Evolutionary conservation across 768 basidiomycete genomes (phyloP), one percentile per base, ranked within the genome.

Genomic region (Suillus weaverae): DNA sequence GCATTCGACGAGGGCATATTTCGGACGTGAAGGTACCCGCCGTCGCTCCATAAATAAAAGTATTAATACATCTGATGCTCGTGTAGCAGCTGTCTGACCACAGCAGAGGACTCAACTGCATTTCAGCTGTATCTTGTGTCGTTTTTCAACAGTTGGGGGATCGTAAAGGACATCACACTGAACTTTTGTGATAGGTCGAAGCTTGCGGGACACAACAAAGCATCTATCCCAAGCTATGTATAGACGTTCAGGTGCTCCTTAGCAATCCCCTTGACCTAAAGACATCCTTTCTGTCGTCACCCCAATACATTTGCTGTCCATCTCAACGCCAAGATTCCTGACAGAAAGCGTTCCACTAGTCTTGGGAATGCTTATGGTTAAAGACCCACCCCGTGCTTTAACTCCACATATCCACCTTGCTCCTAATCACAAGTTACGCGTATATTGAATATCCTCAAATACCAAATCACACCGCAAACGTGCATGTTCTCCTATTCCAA

Each of bases 401-500:
- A 53, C 51, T 53, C 51, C 51, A 11, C 6, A n/a, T 54, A 36
- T n/a, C 4, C 8, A 51, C 50, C 16, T 0, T 33, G 53, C 11
- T 54, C 35, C 33, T 33, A 35, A 33, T n/a, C n/a, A 1, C 53
- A 54, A 38, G 18, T 22, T 50, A 51, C 50, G 50, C 50, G 10
- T 51, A 20, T 50, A 50, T 26, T 50, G 22, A 50, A 18, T 51
- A 20, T 33, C 51, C 51, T 33, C 20, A 7, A 54, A 33, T 54
- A 33, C 33, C 33, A n/a, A n/a, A 54, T 54, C 33, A 54, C 32
- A 35, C 53, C 32, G 53, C 20, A 35, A 35, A 54, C 33, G 53
- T 54, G 53, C 53, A 13, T 51, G 32, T 20, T 54, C 53, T 35
- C 53, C 53, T 54, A 54, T 54, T 33, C 53, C 53, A 54, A 32